These are phyloP conservation scores for Massariosphaeria phaeospora DNA, from an alignment of 495 filamentous ascomycete species.

Conservation along the genomic window DNA sequence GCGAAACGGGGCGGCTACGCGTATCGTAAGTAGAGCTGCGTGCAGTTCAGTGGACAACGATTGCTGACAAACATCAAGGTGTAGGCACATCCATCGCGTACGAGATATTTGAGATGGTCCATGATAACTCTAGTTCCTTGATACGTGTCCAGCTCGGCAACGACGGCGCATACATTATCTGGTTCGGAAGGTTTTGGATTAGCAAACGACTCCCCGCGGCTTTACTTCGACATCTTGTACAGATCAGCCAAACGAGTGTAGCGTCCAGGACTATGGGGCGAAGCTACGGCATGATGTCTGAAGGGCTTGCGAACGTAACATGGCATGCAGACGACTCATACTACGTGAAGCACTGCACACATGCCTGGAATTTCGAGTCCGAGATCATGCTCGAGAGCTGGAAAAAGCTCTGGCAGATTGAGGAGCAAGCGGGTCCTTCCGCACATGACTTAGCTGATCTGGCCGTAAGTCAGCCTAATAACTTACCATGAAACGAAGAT, in stretches of 20 bases:
- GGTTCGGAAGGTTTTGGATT: not conserved
- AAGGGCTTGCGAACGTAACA: not conserved
- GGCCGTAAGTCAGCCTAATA: not conserved
- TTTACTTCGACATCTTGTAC: not conserved
- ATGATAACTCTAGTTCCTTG: no score
- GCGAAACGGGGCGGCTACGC: not conserved
- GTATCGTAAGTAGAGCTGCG: not conserved
- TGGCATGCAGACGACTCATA: slow-evolving; percentile 7
- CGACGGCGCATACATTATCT: slow-evolving; percentile 1
- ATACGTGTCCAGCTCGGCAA: slow-evolving; percentile 9
- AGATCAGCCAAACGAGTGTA: no score
- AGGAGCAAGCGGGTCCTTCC: not conserved
- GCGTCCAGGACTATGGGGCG: no score
- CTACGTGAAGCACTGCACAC: not conserved
- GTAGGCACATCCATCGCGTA: no score
- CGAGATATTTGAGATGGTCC: no score
- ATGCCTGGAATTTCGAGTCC: slow-evolving; percentile 4
- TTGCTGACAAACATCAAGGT: no score
- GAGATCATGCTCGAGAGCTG: not conserved
- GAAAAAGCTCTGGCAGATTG: not conserved
- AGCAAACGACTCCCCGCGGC: not conserved
- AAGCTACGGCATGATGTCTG: no score
- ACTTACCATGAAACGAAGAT: no score
- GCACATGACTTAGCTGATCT: not conserved
- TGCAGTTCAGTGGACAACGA: no score